Base-by-base conservation (phyloP, 768 basidiomycete genomes). In the Xerocomellus amylosporus region DNA sequence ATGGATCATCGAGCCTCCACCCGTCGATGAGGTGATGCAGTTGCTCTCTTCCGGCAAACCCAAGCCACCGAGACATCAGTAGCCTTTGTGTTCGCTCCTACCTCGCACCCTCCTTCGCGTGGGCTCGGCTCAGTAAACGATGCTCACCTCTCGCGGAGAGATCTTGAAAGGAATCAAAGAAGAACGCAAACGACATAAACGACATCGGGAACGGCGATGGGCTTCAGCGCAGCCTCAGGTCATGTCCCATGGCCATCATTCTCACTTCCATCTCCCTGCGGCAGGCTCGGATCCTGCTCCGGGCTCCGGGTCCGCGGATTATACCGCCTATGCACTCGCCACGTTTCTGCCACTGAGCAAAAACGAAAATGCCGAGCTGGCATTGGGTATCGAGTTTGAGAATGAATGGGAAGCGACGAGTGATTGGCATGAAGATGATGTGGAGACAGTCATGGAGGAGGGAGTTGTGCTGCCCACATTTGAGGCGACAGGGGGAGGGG, bases 371-470 rank as follows among this genome's bases (percentile, higher is more conserved):
- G 51, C 54, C 5, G 85, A 88, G 65, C 61, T 85, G 36, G 75
- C 84, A n/a, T 72, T 87, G 41, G 90, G 91, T 60, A 87, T 92
- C 51, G 89, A 92, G 68, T 93, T 92, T 62, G 90, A 93, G 63
- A 90, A 91, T 57, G 88, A 88, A 56, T 93, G 90, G 90, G 90
- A 92, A 69, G 83, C 88, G 39, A 90, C 87, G 47, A 91, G 90
- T 60, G 89, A 91, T 72, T 92, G 90, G 88, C 92, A 92, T 68
- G 90, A 91, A 68, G 90, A 92, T 58, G 90, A 92, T 62, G 85
- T 86, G 2, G 89, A 92, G 54, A 87, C 86, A 4, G 82, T 82
- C 19, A 69, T 67, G 20, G 89, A 91, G 62, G 88, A 92, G 82
- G 50, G 79, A 78, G 44, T 66, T 90, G 5, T 90, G 89, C 67